These are phyloP conservation scores for Astrocystis sublimbata DNA, from an alignment of 495 filamentous ascomycete species.

Conservation along the genomic window DNA sequence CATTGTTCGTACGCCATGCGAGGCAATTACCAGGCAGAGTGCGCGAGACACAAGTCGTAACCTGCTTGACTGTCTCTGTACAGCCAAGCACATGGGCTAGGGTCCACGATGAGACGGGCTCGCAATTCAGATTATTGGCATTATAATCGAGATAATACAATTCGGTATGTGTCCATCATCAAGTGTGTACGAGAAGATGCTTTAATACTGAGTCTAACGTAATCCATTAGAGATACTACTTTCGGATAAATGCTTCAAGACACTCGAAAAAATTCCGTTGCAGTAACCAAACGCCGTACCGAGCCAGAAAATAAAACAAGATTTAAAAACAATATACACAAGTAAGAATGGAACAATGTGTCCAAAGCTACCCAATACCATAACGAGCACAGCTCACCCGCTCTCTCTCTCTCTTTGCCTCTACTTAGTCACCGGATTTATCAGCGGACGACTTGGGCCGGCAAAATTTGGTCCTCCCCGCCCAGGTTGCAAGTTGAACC, in stretches of 20 bases:
- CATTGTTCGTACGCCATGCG: no score
- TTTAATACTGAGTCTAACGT: neutral
- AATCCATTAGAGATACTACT: neutral
- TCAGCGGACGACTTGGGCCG: neutral
- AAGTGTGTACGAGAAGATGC: neutral
- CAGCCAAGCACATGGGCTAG: neutral
- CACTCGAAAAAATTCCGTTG: neutral
- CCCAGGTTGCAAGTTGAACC: conserved; percentile 8
- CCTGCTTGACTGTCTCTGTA: neutral
- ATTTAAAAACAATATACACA: conserved; percentile 12
- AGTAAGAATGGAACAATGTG: conserved; percentile 4
- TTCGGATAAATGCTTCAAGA: neutral
- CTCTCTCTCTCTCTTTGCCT: conserved; percentile 17
- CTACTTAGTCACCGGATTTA: conserved; percentile 16
- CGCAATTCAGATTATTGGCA: neutral
- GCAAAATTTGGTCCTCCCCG: conserved; percentile 9
- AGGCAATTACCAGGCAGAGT: no score
- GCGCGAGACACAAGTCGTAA: neutral
- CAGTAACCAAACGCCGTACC: neutral
- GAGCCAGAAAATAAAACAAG: conserved; percentile 10
- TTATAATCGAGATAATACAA: neutral
- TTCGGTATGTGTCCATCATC: conserved; percentile 7
- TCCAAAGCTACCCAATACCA: neutral
- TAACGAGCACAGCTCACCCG: conserved; percentile 32
- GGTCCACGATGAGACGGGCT: neutral